Evolutionary conservation across 306 rosid genomes (phyloP).

Genomic region (Lablab purpureus): DNA sequence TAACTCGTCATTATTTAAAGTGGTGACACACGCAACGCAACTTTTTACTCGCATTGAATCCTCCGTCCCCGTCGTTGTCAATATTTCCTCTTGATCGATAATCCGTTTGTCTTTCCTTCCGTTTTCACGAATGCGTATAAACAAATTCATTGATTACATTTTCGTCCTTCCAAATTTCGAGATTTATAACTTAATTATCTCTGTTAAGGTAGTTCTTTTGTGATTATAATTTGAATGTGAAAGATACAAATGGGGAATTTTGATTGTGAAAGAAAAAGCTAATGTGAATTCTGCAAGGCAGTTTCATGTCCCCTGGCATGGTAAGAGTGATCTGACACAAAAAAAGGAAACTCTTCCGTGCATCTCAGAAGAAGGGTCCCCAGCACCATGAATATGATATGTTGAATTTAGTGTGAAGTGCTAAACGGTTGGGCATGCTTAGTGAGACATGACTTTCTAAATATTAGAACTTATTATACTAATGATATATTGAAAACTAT

Average conservation of each 20-base stretch:
- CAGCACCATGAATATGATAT: background rate
- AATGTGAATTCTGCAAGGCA: background rate
- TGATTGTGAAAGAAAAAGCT: background rate
- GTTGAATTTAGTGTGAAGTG: conserved; percentile 11
- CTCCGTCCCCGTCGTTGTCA: background rate
- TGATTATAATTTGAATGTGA: background rate
- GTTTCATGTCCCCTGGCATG: background rate
- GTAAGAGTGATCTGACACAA: background rate
- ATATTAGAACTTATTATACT: too few species aligned
- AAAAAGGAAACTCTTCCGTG: background rate
- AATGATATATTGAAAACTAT: too few species aligned
- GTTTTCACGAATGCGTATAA: too few species aligned
- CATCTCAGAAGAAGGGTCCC: background rate
- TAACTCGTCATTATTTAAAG: background rate
- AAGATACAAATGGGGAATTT: background rate
- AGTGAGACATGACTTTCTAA: background rate
- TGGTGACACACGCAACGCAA: conserved; percentile 5
- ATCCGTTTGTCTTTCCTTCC: background rate
- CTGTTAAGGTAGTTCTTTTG: too few species aligned
- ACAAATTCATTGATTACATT: too few species aligned
- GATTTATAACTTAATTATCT: too few species aligned
- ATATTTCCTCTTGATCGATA: background rate
- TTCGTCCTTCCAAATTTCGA: too few species aligned
- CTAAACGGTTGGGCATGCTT: background rate
- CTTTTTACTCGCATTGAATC: background rate